These are phyloP conservation scores for Fusarium multiceps DNA, from an alignment of 2,329 filamentous ascomycete species.

Conservation along the genomic window DNA sequence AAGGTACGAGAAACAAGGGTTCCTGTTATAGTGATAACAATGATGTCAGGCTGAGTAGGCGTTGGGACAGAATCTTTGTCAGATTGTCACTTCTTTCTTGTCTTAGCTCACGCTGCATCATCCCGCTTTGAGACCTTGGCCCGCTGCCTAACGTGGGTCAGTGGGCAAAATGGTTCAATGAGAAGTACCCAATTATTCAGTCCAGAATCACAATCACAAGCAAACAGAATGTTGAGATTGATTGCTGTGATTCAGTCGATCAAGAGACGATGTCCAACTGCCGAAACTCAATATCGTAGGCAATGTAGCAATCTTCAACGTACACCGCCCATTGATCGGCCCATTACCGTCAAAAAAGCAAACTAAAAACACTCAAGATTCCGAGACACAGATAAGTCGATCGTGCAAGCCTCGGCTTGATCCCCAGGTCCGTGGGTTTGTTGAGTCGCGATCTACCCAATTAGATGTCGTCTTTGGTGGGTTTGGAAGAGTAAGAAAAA, in stretches of 20 bases:
- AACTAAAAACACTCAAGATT: neutral
- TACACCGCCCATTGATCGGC: neutral
- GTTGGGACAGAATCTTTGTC: neutral
- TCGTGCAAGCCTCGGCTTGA: neutral
- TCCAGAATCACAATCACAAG: neutral
- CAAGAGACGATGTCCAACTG: neutral
- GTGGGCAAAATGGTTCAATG: neutral
- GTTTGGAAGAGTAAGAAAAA: neutral
- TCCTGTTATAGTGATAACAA: neutral
- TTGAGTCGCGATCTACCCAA: constrained; percentile 3
- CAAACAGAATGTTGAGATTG: neutral
- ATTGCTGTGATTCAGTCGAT: neutral
- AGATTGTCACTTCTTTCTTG: neutral
- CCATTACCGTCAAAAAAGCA: neutral
- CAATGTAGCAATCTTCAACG: neutral
- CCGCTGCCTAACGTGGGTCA: neutral
- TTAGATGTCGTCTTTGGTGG: neutral
- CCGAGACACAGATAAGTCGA: neutral
- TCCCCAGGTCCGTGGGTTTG: neutral
- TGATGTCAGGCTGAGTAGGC: neutral
- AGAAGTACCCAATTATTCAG: neutral
- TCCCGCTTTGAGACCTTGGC: neutral
- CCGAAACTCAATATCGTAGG: neutral
- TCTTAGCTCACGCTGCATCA: neutral
- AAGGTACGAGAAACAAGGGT: neutral